Percentiles rank a stretch among this genome's conserved stretches.
Evolutionary conservation across 345 rosid genomes (phyloP).

Genomic region (Acer negundo): DNA sequence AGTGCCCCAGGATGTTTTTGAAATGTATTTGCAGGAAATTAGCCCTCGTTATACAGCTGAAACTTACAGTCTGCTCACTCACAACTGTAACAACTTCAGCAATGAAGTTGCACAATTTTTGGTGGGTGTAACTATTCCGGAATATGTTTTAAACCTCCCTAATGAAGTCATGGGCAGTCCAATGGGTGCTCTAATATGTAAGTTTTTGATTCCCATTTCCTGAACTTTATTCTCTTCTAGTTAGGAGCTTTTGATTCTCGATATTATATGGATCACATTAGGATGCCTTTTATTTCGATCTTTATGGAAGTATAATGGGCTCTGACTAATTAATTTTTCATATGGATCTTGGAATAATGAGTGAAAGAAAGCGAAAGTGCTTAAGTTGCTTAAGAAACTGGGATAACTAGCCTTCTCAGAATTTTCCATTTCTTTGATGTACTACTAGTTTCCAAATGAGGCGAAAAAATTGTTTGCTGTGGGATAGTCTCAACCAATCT

Average conservation of each 20-base stretch:
- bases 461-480: neutral
- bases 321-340: neutral
- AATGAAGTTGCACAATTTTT: constrained; percentile 91
- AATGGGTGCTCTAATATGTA: constrained; percentile 84
- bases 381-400: neutral
- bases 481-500: neutral
- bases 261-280: neutral
- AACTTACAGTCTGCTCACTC: constrained; percentile 72
- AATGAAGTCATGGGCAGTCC: constrained; percentile 90
- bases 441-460: neutral
- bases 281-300: neutral
- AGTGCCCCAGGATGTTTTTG: constrained; percentile 89
- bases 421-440: neutral
- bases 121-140: constrained; percentile 79
- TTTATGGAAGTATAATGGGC: neutral
- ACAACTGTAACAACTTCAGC: constrained; percentile 95
- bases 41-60: constrained; percentile 86
- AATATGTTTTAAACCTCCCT: constrained; percentile 85
- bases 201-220: constrained; percentile 27
- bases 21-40: constrained; percentile 81
- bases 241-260: neutral
- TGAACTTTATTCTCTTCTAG: neutral
- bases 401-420: neutral
- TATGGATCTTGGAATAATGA: neutral
- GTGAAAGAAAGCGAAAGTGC: neutral